Evolutionary conservation across 805 yeast genomes (phyloP).

Genomic region (Pichia thaimueangensis): DNA sequence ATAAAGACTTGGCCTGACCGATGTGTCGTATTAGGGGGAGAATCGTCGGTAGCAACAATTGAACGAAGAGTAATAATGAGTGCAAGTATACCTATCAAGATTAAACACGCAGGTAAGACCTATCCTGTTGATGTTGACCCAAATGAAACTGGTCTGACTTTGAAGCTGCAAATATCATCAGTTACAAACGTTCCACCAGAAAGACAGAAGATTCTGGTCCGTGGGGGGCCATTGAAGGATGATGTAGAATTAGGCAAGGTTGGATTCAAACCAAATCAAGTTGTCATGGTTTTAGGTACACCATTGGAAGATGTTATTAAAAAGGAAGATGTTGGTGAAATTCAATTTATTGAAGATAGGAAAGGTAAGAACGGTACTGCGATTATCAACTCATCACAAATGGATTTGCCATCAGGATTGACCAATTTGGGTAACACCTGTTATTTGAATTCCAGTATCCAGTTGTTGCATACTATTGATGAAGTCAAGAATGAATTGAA

Average conservation of each 20-base stretch:
- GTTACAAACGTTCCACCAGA: constrained; percentile 79
- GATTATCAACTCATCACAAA: constrained; percentile 16
- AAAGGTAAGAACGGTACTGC: constrained; percentile 16
- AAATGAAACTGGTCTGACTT: constrained; percentile 48
- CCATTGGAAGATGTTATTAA: constrained; percentile 54
- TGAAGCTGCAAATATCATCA: constrained; percentile 65
- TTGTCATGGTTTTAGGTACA: constrained; percentile 87
- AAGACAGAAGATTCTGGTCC: constrained; percentile 84
- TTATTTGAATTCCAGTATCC: constrained; percentile 66
- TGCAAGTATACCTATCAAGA: constrained; percentile 18
- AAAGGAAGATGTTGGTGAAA: constrained; percentile 43
- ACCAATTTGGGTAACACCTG: constrained; percentile 72
- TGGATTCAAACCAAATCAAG: constrained; percentile 56
- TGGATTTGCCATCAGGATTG: constrained; percentile 55
- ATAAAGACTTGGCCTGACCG: too few species aligned
- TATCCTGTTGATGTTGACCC: constrained; percentile 53
- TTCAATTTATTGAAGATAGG: constrained; percentile 65
- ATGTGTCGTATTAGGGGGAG: too few species aligned
- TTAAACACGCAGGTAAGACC: constrained; percentile 65
- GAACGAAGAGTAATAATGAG: too few species aligned
- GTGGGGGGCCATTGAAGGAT: constrained; percentile 82
- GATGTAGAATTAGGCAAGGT: constrained; percentile 46
- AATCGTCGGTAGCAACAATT: too few species aligned
- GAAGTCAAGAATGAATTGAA: constrained; percentile 34
- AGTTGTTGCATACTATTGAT: constrained; percentile 42